Evolutionary conservation across 768 basidiomycete genomes (phyloP).

Genomic region (Podaxis carcinomalis): DNA sequence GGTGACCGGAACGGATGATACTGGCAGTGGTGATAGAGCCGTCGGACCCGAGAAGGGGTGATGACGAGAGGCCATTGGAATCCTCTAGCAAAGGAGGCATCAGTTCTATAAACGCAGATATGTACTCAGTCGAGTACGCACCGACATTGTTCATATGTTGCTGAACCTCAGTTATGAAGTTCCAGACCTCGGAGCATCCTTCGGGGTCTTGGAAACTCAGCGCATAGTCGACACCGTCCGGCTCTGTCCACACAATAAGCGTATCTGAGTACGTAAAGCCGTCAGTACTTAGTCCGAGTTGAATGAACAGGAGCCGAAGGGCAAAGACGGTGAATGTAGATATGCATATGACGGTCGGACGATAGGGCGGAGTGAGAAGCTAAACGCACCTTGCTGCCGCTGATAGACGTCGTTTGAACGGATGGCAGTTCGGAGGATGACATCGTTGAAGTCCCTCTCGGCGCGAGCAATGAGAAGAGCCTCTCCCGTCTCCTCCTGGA

Average conservation of each 20-base stretch:
- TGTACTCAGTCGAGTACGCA: slow-evolving; percentile 27
- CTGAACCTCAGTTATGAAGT: slow-evolving; percentile 91
- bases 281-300: slow-evolving; percentile 8
- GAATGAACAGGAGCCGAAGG: slow-evolving; percentile 11
- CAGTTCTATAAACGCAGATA: slow-evolving; percentile 1
- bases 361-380: neutral
- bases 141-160: slow-evolving; percentile 69
- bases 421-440: slow-evolving; percentile 78
- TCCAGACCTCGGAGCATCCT: slow-evolving; percentile 96
- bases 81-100: slow-evolving; percentile 25
- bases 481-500: slow-evolving; percentile 69
- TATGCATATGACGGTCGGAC: neutral
- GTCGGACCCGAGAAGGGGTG: slow-evolving; percentile 56
- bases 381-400: slow-evolving; percentile 70
- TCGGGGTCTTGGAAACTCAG: slow-evolving; percentile 95
- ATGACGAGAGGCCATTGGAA: slow-evolving; percentile 43
- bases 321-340: neutral
- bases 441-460: slow-evolving; percentile 64
- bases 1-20: slow-evolving; percentile 67
- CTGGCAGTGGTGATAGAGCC: slow-evolving; percentile 53
- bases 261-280: slow-evolving; percentile 58
- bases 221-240: slow-evolving; percentile 91
- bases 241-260: slow-evolving; percentile 98
- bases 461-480: slow-evolving; percentile 83
- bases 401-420: slow-evolving; percentile 83